A percentile compares a stretch with the other conserved stretches of the same genome.
Evolutionary conservation across 129 eudicot species (phyloP).

Genomic region (Helianthus tuberosus): DNA sequence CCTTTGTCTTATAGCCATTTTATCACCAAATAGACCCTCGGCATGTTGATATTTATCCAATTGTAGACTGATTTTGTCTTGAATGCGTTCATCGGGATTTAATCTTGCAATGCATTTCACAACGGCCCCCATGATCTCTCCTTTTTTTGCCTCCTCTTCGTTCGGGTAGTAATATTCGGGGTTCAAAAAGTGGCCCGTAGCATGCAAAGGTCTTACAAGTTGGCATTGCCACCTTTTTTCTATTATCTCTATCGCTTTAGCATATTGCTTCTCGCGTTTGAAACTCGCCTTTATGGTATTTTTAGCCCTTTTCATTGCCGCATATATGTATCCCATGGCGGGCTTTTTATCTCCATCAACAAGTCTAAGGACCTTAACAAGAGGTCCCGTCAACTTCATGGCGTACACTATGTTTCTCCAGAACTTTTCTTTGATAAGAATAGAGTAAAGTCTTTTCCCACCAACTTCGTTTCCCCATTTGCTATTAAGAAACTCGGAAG

Average conservation of each 20-base stretch:
- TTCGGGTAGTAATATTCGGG: too few species aligned
- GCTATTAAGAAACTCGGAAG: background rate
- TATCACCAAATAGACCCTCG: constrained; percentile 5
- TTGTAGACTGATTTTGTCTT: constrained; percentile 21
- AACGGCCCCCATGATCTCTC: too few species aligned
- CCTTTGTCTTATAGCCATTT: constrained; percentile 28
- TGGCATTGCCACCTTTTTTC: constrained; percentile 17
- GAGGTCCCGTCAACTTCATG: background rate
- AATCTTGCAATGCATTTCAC: too few species aligned
- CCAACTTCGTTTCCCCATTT: background rate
- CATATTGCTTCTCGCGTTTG: background rate
- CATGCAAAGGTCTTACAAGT: constrained; percentile 9
- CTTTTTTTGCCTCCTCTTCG: too few species aligned
- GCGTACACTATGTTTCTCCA: background rate
- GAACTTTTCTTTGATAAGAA: constrained; percentile 5
- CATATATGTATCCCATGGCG: constrained; percentile 8
- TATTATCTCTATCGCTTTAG: background rate
- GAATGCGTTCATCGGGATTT: constrained; percentile 4
- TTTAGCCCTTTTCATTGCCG: constrained; percentile 4
- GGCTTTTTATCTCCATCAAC: constrained; percentile 5
- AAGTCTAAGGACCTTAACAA: constrained; percentile 5
- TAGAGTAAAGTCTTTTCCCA: background rate
- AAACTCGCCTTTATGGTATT: background rate
- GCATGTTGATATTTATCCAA: background rate
- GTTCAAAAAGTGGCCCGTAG: too few species aligned